A percentile compares a stretch with the other conserved stretches of the same genome.
Conservation (phyloP, 208 protist species). For the Acanthamoeba sp. region DNA sequence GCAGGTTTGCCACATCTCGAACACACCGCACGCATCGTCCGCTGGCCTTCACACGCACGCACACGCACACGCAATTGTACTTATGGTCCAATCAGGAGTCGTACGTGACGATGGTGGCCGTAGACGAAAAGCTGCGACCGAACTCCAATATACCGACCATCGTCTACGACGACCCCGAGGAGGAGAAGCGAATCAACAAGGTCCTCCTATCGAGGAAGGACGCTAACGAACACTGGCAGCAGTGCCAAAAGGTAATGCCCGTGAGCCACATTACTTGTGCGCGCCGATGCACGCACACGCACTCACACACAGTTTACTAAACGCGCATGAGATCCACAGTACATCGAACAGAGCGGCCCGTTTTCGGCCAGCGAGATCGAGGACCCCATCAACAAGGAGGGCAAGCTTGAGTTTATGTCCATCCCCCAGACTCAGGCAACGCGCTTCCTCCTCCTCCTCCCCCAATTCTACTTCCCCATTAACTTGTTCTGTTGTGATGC, state of each 20-base stretch:
- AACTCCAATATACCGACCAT: constrained; percentile 58
- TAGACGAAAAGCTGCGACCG: constrained; percentile 50
- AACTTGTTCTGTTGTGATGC: neutral
- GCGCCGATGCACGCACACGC: neutral
- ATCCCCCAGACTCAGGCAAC: constrained; percentile 51
- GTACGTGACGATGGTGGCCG: constrained; percentile 67
- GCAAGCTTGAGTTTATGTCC: constrained; percentile 59
- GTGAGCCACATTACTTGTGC: neutral
- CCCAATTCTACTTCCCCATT: neutral
- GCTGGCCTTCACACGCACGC: neutral
- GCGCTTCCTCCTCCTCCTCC: neutral
- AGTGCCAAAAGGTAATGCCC: neutral
- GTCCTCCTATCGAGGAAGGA: constrained; percentile 25
- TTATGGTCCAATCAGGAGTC: neutral
- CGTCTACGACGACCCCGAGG: constrained; percentile 40
- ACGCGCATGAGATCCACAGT: too few species aligned
- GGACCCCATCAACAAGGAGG: constrained; percentile 24
- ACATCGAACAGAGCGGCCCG: neutral
- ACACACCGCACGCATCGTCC: neutral
- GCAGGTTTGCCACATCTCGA: neutral
- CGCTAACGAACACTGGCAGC: constrained; percentile 41
- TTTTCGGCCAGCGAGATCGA: constrained; percentile 16
- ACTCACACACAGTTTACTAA: too few species aligned
- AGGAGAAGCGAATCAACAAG: constrained; percentile 52
- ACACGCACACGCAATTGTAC: neutral